Conservation (phyloP, 495 filamentous ascomycete species). For the Talaromyces proteolyticus region DNA sequence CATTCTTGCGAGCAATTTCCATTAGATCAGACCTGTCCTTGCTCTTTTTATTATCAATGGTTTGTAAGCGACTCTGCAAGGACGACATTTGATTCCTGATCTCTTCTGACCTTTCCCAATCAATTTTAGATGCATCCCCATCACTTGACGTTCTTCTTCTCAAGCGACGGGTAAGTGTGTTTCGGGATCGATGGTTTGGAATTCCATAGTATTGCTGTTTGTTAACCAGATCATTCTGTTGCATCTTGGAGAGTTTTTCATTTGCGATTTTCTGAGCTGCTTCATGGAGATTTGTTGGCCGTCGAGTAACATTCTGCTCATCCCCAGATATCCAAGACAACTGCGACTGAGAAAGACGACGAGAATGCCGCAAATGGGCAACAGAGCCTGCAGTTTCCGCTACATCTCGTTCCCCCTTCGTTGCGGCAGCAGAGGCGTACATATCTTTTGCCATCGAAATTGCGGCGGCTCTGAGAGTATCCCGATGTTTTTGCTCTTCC, state of each 20-base stretch:
- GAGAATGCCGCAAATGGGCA: conserved; percentile 33
- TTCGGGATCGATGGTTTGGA: conserved; percentile 38
- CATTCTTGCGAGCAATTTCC: conserved; percentile 77
- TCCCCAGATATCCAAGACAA: conserved; percentile 20
- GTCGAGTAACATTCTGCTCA: conserved; percentile 12
- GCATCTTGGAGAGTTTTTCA: conserved; percentile 74
- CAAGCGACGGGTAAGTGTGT: conserved; percentile 48
- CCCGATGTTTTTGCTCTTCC: conserved; percentile 64
- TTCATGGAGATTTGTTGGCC: conserved; percentile 61
- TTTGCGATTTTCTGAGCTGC: conserved; percentile 77
- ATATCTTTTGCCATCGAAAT: conserved; percentile 84
- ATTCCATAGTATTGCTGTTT: conserved; percentile 66
- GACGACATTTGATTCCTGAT: conserved; percentile 78
- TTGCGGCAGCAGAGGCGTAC: conserved; percentile 58
- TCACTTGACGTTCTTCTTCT: conserved; percentile 67
- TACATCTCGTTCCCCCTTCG: conserved; percentile 19
- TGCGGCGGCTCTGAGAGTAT: conserved; percentile 72
- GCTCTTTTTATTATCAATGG: conserved; percentile 70
- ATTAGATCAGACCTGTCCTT: conserved; percentile 69
- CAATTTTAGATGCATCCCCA: conserved; percentile 52
- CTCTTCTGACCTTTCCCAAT: conserved; percentile 60
- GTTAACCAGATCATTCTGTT: conserved; percentile 63
- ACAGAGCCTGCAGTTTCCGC: conserved; percentile 24
- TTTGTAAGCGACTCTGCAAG: conserved; percentile 59
- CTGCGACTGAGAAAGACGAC: conserved; percentile 29